These are phyloP conservation scores for Petrea volubilis DNA, from an alignment of 257 asterid species.

Conservation along the genomic window DNA sequence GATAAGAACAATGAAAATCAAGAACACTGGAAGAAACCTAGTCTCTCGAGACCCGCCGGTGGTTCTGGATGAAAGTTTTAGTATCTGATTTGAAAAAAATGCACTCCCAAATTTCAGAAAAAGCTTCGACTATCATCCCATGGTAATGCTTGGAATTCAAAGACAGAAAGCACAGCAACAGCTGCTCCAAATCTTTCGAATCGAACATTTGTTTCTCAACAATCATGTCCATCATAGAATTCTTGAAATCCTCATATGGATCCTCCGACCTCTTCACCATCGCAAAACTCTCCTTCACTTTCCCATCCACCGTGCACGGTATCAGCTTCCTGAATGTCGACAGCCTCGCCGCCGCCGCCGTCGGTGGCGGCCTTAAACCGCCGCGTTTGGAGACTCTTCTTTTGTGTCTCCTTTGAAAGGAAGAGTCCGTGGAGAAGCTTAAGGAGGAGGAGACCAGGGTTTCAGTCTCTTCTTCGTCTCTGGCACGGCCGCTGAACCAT, in stretches of 20 bases:
- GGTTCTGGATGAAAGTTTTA: not conserved
- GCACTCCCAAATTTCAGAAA: conserved; percentile 59
- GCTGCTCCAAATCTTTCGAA: conserved; percentile 55
- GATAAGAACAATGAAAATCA: not conserved
- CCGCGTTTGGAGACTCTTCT: conserved; percentile 7
- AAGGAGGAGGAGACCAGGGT: conserved; percentile 19
- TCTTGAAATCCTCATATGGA: conserved; percentile 70
- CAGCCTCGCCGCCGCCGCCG: conserved; percentile 40
- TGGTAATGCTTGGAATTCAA: conserved; percentile 59
- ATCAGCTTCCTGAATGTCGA: conserved; percentile 58
- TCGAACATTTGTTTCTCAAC: conserved; percentile 74
- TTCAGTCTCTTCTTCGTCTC: conserved; percentile 22
- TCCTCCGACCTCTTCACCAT: conserved; percentile 62
- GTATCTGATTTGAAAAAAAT: conserved; percentile 24
- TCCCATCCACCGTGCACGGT: conserved; percentile 58
- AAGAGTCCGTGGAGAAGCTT: conserved; percentile 16
- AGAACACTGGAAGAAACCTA: not conserved
- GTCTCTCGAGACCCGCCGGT: conserved; percentile 1
- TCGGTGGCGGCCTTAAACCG: not conserved
- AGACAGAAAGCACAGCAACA: conserved; percentile 68
- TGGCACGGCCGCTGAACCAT: conserved; percentile 35
- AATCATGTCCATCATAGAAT: conserved; percentile 79
- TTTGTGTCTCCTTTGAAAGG: not conserved
- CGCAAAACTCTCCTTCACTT: conserved; percentile 77
- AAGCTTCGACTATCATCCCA: conserved; percentile 59